Percentiles rank a stretch among this genome's conserved stretches.
Conservation (phyloP, 306 rosid genomes). For the Prosopis cineraria region DNA sequence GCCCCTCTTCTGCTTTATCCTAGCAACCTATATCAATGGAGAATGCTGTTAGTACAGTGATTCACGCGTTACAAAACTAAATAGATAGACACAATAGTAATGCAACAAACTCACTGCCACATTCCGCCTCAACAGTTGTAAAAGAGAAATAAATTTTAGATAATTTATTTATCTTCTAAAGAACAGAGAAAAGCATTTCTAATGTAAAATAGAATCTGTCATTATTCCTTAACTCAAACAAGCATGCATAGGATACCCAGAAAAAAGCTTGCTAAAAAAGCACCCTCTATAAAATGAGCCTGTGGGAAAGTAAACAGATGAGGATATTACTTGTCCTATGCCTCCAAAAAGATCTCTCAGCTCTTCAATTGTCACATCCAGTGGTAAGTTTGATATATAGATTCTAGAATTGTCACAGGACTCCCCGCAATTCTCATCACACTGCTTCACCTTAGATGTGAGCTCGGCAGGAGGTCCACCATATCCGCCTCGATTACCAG, state of each 20-base stretch:
- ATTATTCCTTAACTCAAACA: not conserved
- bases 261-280: not conserved
- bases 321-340: conserved; percentile 88
- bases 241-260: not conserved
- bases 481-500: conserved; percentile 69
- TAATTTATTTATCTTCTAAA: not conserved
- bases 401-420: conserved; percentile 94
- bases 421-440: conserved; percentile 81
- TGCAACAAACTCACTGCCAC: not conserved
- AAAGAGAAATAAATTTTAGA: not conserved
- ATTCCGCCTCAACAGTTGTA: not conserved
- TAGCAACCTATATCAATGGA: conserved; percentile 64
- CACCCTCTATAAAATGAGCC: conserved; percentile 9
- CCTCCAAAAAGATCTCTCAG: conserved; percentile 90
- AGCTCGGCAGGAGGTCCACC: conserved; percentile 64
- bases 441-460: conserved; percentile 79
- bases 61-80: not conserved
- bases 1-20: conserved; percentile 97
- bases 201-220: not conserved
- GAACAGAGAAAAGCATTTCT: not conserved
- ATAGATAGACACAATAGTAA: conserved; percentile 3
- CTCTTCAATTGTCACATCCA: conserved; percentile 86
- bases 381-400: conserved; percentile 90
- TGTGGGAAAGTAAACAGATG: conserved; percentile 33
- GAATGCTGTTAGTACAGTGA: not conserved